These are phyloP conservation scores for Stagonosporopsis tanaceti DNA, from an alignment of 2,329 filamentous ascomycete genomes.

Conservation along the genomic window DNA sequence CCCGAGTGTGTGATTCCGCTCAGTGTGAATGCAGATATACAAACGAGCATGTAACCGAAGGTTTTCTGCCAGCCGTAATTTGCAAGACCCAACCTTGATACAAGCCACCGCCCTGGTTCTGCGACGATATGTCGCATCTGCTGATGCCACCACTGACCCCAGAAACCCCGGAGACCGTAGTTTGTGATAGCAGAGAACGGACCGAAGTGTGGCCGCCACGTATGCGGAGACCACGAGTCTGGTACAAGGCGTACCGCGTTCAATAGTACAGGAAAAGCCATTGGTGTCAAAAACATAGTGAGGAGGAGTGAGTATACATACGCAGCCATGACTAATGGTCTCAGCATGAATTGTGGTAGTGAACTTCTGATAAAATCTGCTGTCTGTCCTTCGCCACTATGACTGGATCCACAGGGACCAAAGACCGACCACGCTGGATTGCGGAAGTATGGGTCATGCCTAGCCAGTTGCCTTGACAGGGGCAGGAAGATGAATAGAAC, in stretches of 20 bases:
- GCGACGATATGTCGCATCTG: conserved; percentile 23
- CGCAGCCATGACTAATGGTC: conserved; percentile 12
- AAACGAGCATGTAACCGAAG: conserved; percentile 13
- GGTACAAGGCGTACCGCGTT: conserved; percentile 7
- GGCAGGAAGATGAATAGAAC: conserved; percentile 14
- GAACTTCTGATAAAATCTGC: background rate
- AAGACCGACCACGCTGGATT: conserved; percentile 3
- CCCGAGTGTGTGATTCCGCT: conserved; percentile 20
- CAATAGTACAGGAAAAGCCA: conserved; percentile 5
- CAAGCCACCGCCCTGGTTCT: conserved; percentile 15
- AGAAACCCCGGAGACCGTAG: conserved; percentile 14
- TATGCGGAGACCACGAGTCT: conserved; percentile 16
- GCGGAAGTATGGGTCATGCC: conserved; percentile 14
- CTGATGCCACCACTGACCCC: conserved; percentile 24
- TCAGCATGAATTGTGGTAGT: conserved; percentile 7
- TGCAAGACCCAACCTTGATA: conserved; percentile 1
- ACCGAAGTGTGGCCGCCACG: conserved; percentile 16
- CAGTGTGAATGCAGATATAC: conserved; percentile 13
- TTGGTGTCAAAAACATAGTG: conserved; percentile 15
- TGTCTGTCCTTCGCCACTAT: background rate
- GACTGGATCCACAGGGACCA: background rate
- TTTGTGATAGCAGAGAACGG: conserved; percentile 9
- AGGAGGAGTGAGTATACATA: conserved; percentile 17
- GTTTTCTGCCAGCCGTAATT: conserved; percentile 5
- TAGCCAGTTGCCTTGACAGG: conserved; percentile 13